A percentile compares a stretch with the other conserved stretches of the same genome.
These are phyloP conservation scores for Chlamydomonas eustigma DNA, from an alignment of 139 green algal species.

Conservation along the genomic window DNA sequence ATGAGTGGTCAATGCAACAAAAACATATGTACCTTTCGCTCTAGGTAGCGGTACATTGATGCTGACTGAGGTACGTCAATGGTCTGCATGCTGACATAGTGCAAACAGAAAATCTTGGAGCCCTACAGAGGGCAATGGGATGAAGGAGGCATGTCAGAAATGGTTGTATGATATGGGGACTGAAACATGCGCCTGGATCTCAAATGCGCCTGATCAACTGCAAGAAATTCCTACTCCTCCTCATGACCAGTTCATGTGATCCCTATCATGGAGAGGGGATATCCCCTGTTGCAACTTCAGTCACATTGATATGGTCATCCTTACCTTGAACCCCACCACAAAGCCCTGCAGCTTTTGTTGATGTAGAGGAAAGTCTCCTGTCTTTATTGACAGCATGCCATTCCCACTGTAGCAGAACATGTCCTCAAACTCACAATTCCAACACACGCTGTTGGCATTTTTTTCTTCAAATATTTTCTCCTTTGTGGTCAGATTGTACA, in stretches of 20 bases:
- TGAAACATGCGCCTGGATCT: no score
- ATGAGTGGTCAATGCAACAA: no score
- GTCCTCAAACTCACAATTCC: slow-evolving; percentile 80
- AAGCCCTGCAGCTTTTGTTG: slow-evolving; percentile 76
- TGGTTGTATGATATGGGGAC: no score
- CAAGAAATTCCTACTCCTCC: no score
- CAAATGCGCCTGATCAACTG: no score
- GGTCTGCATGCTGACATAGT: slow-evolving; percentile 70
- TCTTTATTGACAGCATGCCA: slow-evolving; percentile 74
- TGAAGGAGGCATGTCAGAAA: not conserved
- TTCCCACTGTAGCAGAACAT: slow-evolving; percentile 82
- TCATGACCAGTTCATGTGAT: no score
- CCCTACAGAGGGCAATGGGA: slow-evolving; percentile 21
- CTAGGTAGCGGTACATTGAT: slow-evolving; percentile 64
- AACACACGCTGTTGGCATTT: slow-evolving; percentile 74
- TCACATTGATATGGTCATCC: no score
- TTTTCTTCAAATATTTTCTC: slow-evolving; percentile 59
- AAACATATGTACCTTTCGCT: slow-evolving; percentile 42
- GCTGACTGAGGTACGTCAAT: slow-evolving; percentile 74
- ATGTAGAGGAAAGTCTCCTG: slow-evolving; percentile 67
- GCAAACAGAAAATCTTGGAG: slow-evolving; percentile 79
- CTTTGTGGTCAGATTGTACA: slow-evolving; percentile 72
- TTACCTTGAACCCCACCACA: slow-evolving; percentile 65
- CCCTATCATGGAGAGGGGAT: no score
- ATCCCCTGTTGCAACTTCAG: no score